Base-by-base conservation (phyloP, 805 yeast genomes). In the Saturnispora kantuleensis region DNA sequence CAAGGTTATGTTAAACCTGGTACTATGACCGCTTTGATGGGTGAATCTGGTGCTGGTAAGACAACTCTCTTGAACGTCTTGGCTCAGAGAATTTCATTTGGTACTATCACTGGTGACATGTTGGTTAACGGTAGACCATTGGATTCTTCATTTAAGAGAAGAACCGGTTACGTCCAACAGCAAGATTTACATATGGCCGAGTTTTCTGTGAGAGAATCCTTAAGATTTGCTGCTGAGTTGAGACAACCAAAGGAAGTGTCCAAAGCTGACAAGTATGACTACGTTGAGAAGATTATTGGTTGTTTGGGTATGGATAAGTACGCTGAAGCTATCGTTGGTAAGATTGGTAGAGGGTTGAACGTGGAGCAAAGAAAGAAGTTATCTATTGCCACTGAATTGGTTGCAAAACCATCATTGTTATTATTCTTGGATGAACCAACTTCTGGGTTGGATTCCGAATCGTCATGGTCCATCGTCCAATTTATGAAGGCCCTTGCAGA, bases 41-140 rank as follows among this genome's bases (percentile, higher is more conserved):
- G 81, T 49, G 80, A 73, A 53, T 73, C 79, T 11, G 81, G 81
- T 55, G 80, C 81, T 12, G 81, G 81, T 56, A 75, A 75, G 54
- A 75, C 81, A 2, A 75, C 81, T 11, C 57, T 75, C 47, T 65
- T 75, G 51, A 75, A 75, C 51, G 69, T 71, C 28, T 64, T 75
- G 53, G 72, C 79, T 48, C 76, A 72, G 54, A 65, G 81, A 58
- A 63, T 68, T 46, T 66, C 67, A 39, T 66, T 71, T 47, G 80
- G 79, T 53, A 68, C 70, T 39, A 63, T 75, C 28, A 72, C 78
- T 39, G 80, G 80, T 54, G 77, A 71, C 47, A 73, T 71, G 73
- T 58, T 74, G 45, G 78, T 75, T 12, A 71, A 75, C 51, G 79
- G 79, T 49, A 63, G 62, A 30, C 69, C 72, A 15, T 58, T 74